phyloP scores from a whole-genome alignment of 2,329 filamentous ascomycete genomes.

The Sporothrix globosa region DNA sequence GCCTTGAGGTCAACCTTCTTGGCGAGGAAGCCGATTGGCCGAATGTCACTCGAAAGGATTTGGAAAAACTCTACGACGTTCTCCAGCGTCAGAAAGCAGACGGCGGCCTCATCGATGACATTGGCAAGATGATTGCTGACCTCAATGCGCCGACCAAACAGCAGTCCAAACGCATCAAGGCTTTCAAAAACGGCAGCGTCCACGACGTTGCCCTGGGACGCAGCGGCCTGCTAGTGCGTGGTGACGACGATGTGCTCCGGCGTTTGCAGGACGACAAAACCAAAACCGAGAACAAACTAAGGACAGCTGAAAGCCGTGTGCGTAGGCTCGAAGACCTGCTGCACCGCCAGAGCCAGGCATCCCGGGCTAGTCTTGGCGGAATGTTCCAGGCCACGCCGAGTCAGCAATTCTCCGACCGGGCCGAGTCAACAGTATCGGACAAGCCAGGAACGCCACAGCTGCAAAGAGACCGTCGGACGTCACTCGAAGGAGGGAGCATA shows the following conservation, averaged over 20 bases:
- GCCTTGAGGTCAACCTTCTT: constrained; percentile 82
- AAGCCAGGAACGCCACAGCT: constrained; percentile 45
- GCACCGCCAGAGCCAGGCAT: constrained; percentile 74
- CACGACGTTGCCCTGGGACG: constrained; percentile 88
- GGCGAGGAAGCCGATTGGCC: constrained; percentile 84
- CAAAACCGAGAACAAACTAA: constrained; percentile 72
- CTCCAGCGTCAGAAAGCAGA: constrained; percentile 69
- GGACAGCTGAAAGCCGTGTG: constrained; percentile 85
- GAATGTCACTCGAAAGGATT: constrained; percentile 70
- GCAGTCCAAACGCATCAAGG: constrained; percentile 82
- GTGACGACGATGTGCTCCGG: constrained; percentile 79
- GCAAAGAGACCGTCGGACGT: constrained; percentile 51
- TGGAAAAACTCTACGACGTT: constrained; percentile 71
- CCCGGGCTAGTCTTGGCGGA: constrained; percentile 57
- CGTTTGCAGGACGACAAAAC: constrained; percentile 82
- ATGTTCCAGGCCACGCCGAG: constrained; percentile 55
- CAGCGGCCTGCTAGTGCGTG: constrained; percentile 80
- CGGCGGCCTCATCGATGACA: constrained; percentile 67
- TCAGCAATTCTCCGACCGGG: constrained; percentile 52
- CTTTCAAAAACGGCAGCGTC: constrained; percentile 94
- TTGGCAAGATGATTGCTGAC: constrained; percentile 76
- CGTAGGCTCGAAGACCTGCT: constrained; percentile 88
- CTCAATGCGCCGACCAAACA: constrained; percentile 81
- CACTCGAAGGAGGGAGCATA: constrained; percentile 48
- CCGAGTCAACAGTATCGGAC: constrained; percentile 55